phyloP scores from a whole-genome alignment of 2,329 filamentous ascomycete genomes.

The Metarhizium rileyi region DNA sequence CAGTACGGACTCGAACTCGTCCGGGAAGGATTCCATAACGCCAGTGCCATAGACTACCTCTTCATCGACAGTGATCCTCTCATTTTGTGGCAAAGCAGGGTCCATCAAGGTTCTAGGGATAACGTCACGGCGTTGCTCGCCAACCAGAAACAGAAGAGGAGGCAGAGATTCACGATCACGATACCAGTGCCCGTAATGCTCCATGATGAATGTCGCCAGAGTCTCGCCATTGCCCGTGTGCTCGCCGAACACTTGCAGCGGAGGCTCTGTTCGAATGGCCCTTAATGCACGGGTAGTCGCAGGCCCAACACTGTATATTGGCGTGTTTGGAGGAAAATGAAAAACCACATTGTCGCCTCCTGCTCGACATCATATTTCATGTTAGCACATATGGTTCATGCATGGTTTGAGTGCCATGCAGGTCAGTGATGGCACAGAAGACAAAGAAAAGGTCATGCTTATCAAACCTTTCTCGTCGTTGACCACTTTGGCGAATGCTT shows the following conservation, averaged over 20 bases:
- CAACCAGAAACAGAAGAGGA: constrained; percentile 75
- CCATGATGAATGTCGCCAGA: constrained; percentile 67
- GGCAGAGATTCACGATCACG: constrained; percentile 35
- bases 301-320: constrained; percentile 70
- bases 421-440: not conserved
- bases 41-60: constrained; percentile 79
- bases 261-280: constrained; percentile 39
- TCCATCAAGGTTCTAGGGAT: constrained; percentile 74
- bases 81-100: constrained; percentile 32
- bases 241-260: constrained; percentile 60
- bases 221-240: constrained; percentile 79
- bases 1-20: constrained; percentile 50
- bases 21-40: constrained; percentile 68
- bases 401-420: not conserved
- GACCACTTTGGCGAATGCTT: constrained; percentile 60
- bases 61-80: constrained; percentile 62
- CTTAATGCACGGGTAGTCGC: constrained; percentile 67
- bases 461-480: constrained; percentile 35
- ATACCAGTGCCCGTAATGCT: constrained; percentile 58
- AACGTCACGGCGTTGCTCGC: constrained; percentile 80
- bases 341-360: constrained; percentile 19
- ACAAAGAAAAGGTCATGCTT: not conserved
- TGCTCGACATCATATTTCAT: not conserved
- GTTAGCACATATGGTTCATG: not conserved
- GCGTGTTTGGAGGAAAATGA: constrained; percentile 46